phyloP scores from a whole-genome alignment of 2,329 filamentous ascomycete species.

The Fusarium brachygibbosum region DNA sequence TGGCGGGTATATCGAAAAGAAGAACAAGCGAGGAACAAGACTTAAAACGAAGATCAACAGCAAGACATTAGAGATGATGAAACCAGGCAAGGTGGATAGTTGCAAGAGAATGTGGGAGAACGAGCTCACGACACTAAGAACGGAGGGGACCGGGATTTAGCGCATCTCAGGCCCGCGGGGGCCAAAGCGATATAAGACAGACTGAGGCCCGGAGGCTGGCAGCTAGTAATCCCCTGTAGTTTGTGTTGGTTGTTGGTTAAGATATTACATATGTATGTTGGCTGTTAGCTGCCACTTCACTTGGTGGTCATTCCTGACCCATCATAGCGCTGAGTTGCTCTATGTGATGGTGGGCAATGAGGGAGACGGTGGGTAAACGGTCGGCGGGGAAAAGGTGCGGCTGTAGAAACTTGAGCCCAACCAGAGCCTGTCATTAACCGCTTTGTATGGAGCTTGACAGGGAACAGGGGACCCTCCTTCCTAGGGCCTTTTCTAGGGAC shows the following conservation, averaged over 20 bases:
- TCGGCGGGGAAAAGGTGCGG: conserved; percentile 9
- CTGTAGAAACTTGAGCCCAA: conserved; percentile 16
- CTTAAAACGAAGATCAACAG: conserved; percentile 4
- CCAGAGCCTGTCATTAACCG: conserved; percentile 10
- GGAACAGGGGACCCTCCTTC: conserved; percentile 1
- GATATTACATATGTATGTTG: no score
- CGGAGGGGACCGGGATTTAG: conserved; percentile 15
- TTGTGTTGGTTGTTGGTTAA: no score
- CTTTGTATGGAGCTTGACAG: conserved; percentile 14
- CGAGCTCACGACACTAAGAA: conserved; percentile 2
- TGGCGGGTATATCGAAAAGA: background rate
- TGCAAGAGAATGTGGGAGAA: conserved; percentile 6
- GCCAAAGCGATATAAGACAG: conserved; percentile 14
- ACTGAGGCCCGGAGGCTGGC: conserved; percentile 12
- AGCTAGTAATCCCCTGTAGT: background rate
- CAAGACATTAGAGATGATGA: conserved; percentile 6
- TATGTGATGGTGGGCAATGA: background rate
- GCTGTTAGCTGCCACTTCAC: no score
- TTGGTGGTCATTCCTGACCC: no score
- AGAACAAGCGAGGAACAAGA: background rate
- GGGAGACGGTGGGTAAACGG: conserved; percentile 14
- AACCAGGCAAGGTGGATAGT: no score
- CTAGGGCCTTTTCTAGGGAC: background rate
- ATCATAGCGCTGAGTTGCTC: no score
- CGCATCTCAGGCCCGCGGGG: background rate